A percentile compares a stretch with the other conserved stretches of the same genome.
phyloP scores from a whole-genome alignment of 257 asterid species.

The Penstemon barbatus region DNA sequence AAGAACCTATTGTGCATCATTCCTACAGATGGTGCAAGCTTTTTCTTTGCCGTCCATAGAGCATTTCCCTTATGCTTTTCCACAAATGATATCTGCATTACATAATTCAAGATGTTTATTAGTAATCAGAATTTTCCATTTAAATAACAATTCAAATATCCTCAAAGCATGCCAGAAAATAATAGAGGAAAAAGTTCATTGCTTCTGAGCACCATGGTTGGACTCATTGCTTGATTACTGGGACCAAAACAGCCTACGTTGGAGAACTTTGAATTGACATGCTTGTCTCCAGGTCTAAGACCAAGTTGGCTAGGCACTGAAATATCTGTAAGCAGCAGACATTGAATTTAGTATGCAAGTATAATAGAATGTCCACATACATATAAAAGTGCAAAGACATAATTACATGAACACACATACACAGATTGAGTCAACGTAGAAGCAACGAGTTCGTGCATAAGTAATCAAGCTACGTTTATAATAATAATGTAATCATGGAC shows the following conservation, averaged over 20 bases:
- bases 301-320: constrained; percentile 39
- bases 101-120: constrained; percentile 26
- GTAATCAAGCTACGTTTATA: background rate
- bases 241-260: constrained; percentile 33
- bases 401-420: constrained; percentile 6
- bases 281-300: constrained; percentile 34
- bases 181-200: constrained; percentile 4
- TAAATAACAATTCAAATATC: constrained; percentile 15
- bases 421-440: constrained; percentile 1
- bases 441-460: too few relatives aligned
- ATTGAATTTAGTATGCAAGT: constrained; percentile 9
- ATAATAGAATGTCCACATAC: constrained; percentile 6
- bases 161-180: constrained; percentile 21
- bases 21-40: constrained; percentile 43
- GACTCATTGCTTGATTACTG: constrained; percentile 36
- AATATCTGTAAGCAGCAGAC: constrained; percentile 40
- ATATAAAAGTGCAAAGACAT: constrained; percentile 11
- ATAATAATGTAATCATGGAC: background rate
- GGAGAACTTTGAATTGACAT: constrained; percentile 39
- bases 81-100: constrained; percentile 44
- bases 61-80: constrained; percentile 45
- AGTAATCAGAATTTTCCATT: constrained; percentile 18
- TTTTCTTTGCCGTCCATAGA: constrained; percentile 42
- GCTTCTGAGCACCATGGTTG: constrained; percentile 37
- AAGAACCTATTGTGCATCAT: constrained; percentile 46